A percentile compares a stretch with the other conserved stretches of the same genome.
Evolutionary conservation across 345 rosid genomes (phyloP).

Genomic region (Geranium rotundifolium): DNA sequence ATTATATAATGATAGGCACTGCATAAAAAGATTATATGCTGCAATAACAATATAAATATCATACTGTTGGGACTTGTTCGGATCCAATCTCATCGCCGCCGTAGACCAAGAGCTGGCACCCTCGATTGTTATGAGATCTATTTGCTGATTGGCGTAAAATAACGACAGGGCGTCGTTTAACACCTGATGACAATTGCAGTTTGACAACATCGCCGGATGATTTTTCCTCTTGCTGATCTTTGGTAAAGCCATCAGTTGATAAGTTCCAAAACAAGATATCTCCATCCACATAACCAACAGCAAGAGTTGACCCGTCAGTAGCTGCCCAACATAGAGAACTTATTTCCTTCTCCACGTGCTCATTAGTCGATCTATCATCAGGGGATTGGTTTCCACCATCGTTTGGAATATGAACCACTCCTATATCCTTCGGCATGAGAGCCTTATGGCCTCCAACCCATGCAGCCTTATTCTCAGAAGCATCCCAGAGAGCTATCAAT

Average conservation of each 20-base stretch:
- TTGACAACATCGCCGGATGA: conserved; percentile 42
- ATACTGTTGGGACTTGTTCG: conserved; percentile 71
- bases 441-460: conserved; percentile 58
- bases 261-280: conserved; percentile 76
- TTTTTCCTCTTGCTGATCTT: conserved; percentile 28
- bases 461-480: conserved; percentile 45
- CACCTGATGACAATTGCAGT: conserved; percentile 59
- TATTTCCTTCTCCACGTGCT: conserved; percentile 60
- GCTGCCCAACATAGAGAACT: conserved; percentile 87
- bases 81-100: conserved; percentile 85
- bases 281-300: conserved; percentile 84
- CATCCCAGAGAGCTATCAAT: conserved; percentile 75
- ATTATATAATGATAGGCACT: neutral
- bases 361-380: conserved; percentile 18
- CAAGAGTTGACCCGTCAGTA: conserved; percentile 64
- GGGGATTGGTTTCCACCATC: conserved; percentile 23
- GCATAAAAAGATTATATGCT: neutral
- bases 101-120: conserved; percentile 66
- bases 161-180: conserved; percentile 71
- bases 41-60: conserved; percentile 5
- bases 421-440: conserved; percentile 40
- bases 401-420: conserved; percentile 24
- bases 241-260: conserved; percentile 19
- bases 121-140: conserved; percentile 28
- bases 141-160: conserved; percentile 53